A percentile compares a stretch with the other conserved stretches of the same genome.
phyloP scores from a whole-genome alignment of 2,329 filamentous ascomycete genomes.

The Cladosporium sp. region DNA sequence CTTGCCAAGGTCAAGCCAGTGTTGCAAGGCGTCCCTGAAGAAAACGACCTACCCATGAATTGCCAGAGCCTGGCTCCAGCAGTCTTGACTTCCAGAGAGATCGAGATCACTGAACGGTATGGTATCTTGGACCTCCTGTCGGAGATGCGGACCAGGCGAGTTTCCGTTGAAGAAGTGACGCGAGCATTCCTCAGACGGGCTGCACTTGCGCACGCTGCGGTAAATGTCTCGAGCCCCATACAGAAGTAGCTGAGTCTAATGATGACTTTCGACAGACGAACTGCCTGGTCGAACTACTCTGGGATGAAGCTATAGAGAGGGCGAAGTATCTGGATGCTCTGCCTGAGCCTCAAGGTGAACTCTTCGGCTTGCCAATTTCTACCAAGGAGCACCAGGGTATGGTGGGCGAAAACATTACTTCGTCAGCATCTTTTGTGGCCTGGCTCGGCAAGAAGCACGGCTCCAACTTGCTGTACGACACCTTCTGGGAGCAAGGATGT shows the following conservation, averaged over 20 bases:
- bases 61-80: not conserved
- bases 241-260: not conserved
- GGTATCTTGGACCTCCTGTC: slow-evolving; percentile 28
- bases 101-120: not conserved
- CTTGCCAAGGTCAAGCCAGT: slow-evolving; percentile 3
- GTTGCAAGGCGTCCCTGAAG: not conserved
- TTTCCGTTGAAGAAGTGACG: slow-evolving; percentile 34
- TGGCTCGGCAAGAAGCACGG: slow-evolving; percentile 46
- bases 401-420: slow-evolving; percentile 38
- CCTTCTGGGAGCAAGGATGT: slow-evolving; percentile 43
- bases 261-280: slow-evolving; percentile 25
- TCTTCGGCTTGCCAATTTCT: slow-evolving; percentile 48
- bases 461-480: slow-evolving; percentile 40
- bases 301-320: slow-evolving; percentile 31
- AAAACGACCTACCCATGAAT: not conserved
- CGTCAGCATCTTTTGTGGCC: slow-evolving; percentile 36
- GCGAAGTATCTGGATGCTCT: slow-evolving; percentile 37
- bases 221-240: not conserved
- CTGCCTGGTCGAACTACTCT: slow-evolving; percentile 30
- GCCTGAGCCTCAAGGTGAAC: slow-evolving; percentile 35
- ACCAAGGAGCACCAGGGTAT: slow-evolving; percentile 49
- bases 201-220: slow-evolving; percentile 35
- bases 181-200: slow-evolving; percentile 43
- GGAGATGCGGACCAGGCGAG: slow-evolving; percentile 28
- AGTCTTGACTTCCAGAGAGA: not conserved